Base-by-base conservation (phyloP, 495 filamentous ascomycete species). In the Gamarada debralockiae region DNA sequence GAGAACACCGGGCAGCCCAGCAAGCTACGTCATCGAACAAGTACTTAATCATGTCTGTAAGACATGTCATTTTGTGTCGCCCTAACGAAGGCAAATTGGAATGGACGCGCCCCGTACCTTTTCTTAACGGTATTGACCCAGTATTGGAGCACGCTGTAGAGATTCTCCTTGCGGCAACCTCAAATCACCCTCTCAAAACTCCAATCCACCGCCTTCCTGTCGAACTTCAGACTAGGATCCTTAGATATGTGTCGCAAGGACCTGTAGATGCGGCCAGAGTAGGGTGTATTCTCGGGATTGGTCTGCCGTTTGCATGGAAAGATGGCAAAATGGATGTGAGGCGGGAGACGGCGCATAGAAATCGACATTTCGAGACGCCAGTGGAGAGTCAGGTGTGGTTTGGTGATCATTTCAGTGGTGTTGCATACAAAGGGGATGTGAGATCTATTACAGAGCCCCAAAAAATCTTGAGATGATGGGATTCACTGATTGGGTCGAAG, bases 41-140 rank as follows among this genome's bases (percentile, higher is more conserved):
- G 9, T 57, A 57, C 22, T 40, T 57, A 21, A 39, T 52, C 33
- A 40, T 57, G 29, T 52, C 54, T 14, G 40, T 57, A 40, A 22
- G 54, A 52, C 41, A 57, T 46, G 20, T 57, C 10, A 21, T 57
- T 39, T 6, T 57, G 3, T 51, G 40, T 23, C 54, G n/a, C 23
- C 10, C 54, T 48, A 22, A 46, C 25, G n/a, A n/a, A n/a, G n/a
- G n/a, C n/a, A n/a, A 51, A 17, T 22, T 47, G 15, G 46, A 31
- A 22, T 55, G 17, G 34, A 55, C 20, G 52, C 27, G 9, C 22
- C 15, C 31, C 14, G 1, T 43, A 42, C 31, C 45, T 42, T 55
- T 34, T 3, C 33, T 34, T 8, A 10, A 3, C 15, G 52, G 44
- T 25, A 34, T 55, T n/a, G n/a, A n/a, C n/a, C n/a, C n/a, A n/a